Evolutionary conservation across 116 monocot species (phyloP).

Genomic region (Trichopus zeylanicus): DNA sequence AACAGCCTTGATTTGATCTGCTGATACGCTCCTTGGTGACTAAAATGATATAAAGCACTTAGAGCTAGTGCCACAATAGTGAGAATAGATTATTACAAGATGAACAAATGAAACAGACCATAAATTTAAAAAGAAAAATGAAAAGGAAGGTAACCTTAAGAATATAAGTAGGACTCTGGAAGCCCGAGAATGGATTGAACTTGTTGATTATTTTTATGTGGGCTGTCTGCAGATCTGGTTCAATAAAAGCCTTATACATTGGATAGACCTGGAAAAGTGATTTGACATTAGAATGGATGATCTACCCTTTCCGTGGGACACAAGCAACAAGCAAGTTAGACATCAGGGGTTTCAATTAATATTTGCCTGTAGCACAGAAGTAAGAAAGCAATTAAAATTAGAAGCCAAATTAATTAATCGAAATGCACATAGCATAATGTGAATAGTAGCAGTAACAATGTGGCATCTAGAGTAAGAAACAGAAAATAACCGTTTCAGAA

Average conservation of each 20-base stretch:
- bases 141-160: conserved; percentile 62
- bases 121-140: not conserved
- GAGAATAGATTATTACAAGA: no score
- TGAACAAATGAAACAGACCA: no score
- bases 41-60: conserved; percentile 43
- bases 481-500: conserved; percentile 75
- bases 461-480: no score
- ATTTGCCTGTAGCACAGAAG: no score
- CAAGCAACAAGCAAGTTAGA: no score
- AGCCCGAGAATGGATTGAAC: conserved; percentile 95
- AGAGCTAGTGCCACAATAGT: not conserved
- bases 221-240: conserved; percentile 93
- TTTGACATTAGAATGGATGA: not conserved
- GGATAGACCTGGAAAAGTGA: conserved; percentile 79
- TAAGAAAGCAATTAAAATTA: no score
- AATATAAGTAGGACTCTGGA: conserved; percentile 98
- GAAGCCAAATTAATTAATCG: no score
- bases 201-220: conserved; percentile 99
- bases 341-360: no score
- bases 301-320: conserved; percentile 1
- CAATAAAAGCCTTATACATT: conserved; percentile 99
- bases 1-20: conserved; percentile 72
- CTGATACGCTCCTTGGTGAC: conserved; percentile 52
- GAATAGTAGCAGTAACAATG: no score
- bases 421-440: no score